These are phyloP conservation scores for Pholiota molesta DNA, from an alignment of 768 basidiomycete species.

Conservation along the genomic window DNA sequence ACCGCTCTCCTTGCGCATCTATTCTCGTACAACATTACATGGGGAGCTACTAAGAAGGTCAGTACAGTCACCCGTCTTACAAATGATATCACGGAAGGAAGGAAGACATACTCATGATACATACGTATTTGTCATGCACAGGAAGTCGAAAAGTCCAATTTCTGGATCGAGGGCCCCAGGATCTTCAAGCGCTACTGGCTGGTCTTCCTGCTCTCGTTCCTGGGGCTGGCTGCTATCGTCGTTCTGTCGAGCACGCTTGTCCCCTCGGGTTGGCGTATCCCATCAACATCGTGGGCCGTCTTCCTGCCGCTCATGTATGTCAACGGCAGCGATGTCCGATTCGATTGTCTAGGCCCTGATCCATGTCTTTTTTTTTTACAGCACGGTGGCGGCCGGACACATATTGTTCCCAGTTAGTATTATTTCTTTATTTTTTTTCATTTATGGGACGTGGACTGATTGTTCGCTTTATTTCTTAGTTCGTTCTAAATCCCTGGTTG, in stretches of 20 bases:
- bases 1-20: slow-evolving; percentile 68
- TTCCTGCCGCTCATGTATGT: slow-evolving; percentile 74
- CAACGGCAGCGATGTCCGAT: not conserved
- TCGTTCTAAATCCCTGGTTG: slow-evolving; percentile 87
- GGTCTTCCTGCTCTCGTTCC: slow-evolving; percentile 57
- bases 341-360: slow-evolving; percentile 4
- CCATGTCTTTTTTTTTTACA: slow-evolving; percentile 26
- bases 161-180: slow-evolving; percentile 87
- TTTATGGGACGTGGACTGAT: slow-evolving; percentile 10
- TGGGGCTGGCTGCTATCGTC: slow-evolving; percentile 54
- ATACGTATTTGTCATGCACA: slow-evolving; percentile 27
- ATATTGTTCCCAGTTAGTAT: slow-evolving; percentile 72
- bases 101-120: not conserved
- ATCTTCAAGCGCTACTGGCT: slow-evolving; percentile 82
- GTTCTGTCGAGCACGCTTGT: slow-evolving; percentile 58
- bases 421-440: not conserved
- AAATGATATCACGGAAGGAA: not conserved
- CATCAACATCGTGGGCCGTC: slow-evolving; percentile 69
- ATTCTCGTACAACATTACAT: slow-evolving; percentile 78
- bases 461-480: slow-evolving; percentile 35
- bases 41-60: slow-evolving; percentile 77
- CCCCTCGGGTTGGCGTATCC: slow-evolving; percentile 67
- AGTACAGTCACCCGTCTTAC: slow-evolving; percentile 1
- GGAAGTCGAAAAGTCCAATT: slow-evolving; percentile 87
- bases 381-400: slow-evolving; percentile 66